Evolutionary conservation across 345 rosid species (phyloP), one percentile per base, ranked within the genome.

Genomic region (Populus alba): DNA sequence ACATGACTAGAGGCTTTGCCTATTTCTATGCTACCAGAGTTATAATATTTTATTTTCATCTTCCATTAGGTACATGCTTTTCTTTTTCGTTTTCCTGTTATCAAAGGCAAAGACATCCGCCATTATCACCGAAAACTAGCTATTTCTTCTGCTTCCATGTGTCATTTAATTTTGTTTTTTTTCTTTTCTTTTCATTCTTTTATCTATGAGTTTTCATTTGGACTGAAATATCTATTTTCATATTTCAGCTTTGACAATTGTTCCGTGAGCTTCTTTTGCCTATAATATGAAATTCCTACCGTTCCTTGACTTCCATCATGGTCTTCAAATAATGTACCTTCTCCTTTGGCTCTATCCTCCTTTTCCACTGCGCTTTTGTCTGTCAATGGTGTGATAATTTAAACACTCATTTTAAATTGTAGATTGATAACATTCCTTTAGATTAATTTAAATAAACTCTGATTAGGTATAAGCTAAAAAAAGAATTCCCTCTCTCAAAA

Each of bases 311-410:
- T 72, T 63, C 43, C 47, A 55, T 6, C 38, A 72, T 53, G 15
- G 22, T 69, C 51, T 20, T 31, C 35, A 61, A 85, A 89, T 86
- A 25, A 85, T 81, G 51, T 29, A 86, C 80, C 87, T 83, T 84
- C 88, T 86, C 70, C 84, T 75, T 83, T 83, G 90, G 88, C 84
- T 77, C 59, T 74, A 73, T 75, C 62, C 75, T 66, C 27, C 27
- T 71, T 72, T 73, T 73, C n/a, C 76, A 27, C 72, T 68, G 51
- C 65, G 25, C 27, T 10, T 43, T 61, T 74, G 73, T 63, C 65
- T 57, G 66, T 43, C 75, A 29, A 27, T 65, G 38, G 25, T 38
- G 22, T 74, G 22, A 61, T 70, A 49, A 10, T 9, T 75, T 74
- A 51, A 49, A 23, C 1, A 13, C 38, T 37, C 45, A 25, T 66